Base-by-base conservation (phyloP, 2,329 filamentous ascomycete species). In the Diplocarpon rosae region DNA sequence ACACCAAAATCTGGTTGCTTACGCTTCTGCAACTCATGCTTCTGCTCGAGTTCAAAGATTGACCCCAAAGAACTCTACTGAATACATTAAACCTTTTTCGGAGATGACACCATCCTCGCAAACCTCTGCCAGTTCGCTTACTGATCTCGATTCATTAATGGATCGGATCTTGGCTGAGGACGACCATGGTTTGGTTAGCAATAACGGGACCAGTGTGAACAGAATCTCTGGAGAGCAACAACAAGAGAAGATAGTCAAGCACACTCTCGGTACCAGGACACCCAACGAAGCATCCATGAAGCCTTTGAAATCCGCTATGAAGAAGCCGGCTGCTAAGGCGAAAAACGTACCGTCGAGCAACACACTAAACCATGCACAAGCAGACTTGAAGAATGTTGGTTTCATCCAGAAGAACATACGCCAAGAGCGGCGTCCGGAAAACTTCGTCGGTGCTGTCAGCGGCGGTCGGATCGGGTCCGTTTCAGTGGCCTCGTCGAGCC, bases 251-350 rank as follows among this genome's bases (percentile, higher is more conserved):
- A 32, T 32, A 12, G 11, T 32, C 30, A 14, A 10, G 30, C 11
- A 14, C 30, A 32, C 3, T 14, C 30, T 32, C n/a, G n/a, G 11
- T 14, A 14, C 9, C 4, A 32, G 10, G 30, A 14, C 11, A 9
- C 30, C 30, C 30, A 32, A 32, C 10, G 11, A 12, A 32, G 11
- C 30, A 32, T 32, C n/a, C 15, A 17, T 20, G 13, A 39, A 37
- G 29, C 36, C 39, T 7, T 13, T 33, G 1, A 54, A 45, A 40
- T 47, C 47, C 2, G 46, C 44, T 33, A 13, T 54, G 42, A 54
- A 42, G 35, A 42, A 31, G 14, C 3, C 42, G 12, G 9, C 30
- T 9, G 30, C 20, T 24, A 24, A 3, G 3, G 4, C 3, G 20
- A 24, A 7, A 3, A 24, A 24, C 20, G 20, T 7, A 24, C 20